A percentile compares a stretch with the other conserved stretches of the same genome.
Conservation (phyloP, 371 early-diverging fungal genomes). For the Mortierella sp. region DNA sequence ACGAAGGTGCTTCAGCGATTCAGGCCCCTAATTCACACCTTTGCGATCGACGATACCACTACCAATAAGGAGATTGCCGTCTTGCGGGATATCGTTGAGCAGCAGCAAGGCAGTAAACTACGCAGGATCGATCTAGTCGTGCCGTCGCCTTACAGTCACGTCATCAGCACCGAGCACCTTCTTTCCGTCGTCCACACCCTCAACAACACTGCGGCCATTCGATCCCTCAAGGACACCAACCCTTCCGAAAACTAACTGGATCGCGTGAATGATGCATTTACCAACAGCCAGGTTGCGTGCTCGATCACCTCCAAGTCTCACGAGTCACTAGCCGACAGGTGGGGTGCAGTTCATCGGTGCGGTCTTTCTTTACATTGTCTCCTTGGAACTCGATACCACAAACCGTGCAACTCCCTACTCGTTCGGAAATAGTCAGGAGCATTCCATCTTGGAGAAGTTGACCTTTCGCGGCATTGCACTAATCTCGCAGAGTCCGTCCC, state of each 20-base stretch:
- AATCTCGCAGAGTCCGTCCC: not conserved
- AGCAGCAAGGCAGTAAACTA: not conserved
- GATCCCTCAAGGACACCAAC: not conserved
- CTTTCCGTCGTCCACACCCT: not conserved
- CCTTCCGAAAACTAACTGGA: not conserved
- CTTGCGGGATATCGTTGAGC: not conserved
- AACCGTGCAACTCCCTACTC: not conserved
- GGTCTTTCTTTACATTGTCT: not conserved
- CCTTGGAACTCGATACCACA: not conserved
- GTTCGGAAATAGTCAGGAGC: not conserved
- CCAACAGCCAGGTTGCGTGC: not conserved
- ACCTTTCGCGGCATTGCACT: constrained; percentile 8
- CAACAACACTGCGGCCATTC: not conserved
- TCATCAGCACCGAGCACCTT: not conserved
- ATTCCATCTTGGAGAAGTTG: not conserved
- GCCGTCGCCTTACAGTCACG: not conserved
- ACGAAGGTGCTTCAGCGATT: not conserved
- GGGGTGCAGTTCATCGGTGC: not conserved
- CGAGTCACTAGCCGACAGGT: not conserved
- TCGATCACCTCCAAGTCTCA: not conserved
- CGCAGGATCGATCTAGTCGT: not conserved
- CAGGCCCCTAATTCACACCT: not conserved
- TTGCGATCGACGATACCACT: not conserved
- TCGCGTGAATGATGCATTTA: not conserved
- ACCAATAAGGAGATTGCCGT: not conserved